Evolutionary conservation across 805 yeast species (phyloP), one percentile per base, ranked within the genome.

Genomic region (Hanseniaspora occidentalis): DNA sequence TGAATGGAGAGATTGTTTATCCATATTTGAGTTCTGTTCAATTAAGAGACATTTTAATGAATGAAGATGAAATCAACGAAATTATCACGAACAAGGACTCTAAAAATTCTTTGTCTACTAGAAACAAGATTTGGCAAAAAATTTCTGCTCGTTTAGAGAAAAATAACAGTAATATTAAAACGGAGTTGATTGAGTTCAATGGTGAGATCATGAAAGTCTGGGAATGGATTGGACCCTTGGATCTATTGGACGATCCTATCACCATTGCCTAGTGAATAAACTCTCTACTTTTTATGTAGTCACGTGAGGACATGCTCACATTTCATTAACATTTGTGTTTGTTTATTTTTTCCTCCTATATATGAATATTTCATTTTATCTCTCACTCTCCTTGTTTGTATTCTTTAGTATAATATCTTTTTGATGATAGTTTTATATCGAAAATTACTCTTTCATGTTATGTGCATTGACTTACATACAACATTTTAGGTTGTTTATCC

Each of bases 161-260:
- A 25, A 60, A 63, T 35, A 80, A 83, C 54, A 64, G 81, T 18
- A 79, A 79, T 50, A 73, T 86, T 10, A 70, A 77, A 43, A 65
- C 70, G 14, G 67, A 73, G 29, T 68, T 79, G 41, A 60, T 74
- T 42, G 96, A 86, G 54, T 69, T 78, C 22, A 82, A 80, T 51
- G 96, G 96, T 14, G 96, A 86, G 48, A 82, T 86, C 45, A 75
- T 82, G 70, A 76, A 77, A 53, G 84, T 84, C 26, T 83, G 94
- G 84, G 85, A 84, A 53, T 86, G 95, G 95, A 69, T 77, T 27
- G 75, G 77, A 8, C 58, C 59, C 2, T 29, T 29, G 33, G 33
- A 29, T n/a, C 8, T 25, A 25, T 25, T 25, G 29, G 29, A 25
- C 5, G 4, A 13, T 25, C 29, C n/a, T n/a, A n/a, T n/a, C n/a